A percentile compares a stretch with the other conserved stretches of the same genome.
Evolutionary conservation across 2,329 filamentous ascomycete species (phyloP).

Genomic region (Stagonosporopsis cucurbitacearum): DNA sequence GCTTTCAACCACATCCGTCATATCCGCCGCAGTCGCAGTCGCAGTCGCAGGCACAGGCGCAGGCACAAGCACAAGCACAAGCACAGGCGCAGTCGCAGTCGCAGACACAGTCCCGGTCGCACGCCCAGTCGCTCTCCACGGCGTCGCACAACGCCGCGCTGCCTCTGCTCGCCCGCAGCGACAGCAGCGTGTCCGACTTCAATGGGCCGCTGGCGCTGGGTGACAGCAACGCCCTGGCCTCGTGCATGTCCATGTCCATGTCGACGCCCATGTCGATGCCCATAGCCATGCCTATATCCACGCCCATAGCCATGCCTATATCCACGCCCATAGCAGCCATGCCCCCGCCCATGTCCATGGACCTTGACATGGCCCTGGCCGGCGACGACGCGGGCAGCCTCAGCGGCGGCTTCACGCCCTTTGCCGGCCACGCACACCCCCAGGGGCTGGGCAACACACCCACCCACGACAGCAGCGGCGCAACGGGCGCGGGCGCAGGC

Average conservation of each 20-base stretch:
- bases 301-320: no score
- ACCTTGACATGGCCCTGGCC: constrained; percentile 42
- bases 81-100: background rate
- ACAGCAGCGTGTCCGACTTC: constrained; percentile 25
- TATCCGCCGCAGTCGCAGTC: background rate
- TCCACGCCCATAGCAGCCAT: no score
- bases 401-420: constrained; percentile 22
- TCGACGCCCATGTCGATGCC: constrained; percentile 53
- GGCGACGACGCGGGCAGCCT: constrained; percentile 28
- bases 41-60: background rate
- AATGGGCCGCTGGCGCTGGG: constrained; percentile 34
- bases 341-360: constrained; percentile 53
- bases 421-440: background rate
- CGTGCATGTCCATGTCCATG: constrained; percentile 53
- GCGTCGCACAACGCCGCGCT: no score
- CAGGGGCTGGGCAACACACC: no score
- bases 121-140: background rate
- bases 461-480: constrained; percentile 29
- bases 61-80: background rate
- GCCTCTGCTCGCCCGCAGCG: no score
- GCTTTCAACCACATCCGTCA: background rate
- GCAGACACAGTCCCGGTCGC: background rate
- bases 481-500: constrained; percentile 56
- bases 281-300: constrained; percentile 52
- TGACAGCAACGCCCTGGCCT: constrained; percentile 51